Evolutionary conservation across 257 asterid species (phyloP).

Genomic region (Fraxinus americana): DNA sequence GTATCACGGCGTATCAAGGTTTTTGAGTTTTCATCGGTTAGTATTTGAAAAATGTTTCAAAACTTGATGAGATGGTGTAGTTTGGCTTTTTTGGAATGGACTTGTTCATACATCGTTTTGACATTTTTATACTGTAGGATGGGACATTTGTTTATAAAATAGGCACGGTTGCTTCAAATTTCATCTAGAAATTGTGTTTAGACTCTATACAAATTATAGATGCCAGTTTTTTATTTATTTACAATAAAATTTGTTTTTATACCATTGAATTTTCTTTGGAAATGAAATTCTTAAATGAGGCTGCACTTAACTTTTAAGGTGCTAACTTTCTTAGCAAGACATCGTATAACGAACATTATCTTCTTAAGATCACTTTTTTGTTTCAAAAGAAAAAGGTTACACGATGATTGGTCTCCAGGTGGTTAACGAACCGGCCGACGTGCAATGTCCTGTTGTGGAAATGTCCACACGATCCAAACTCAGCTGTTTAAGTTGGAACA

Average conservation of each 20-base stretch:
- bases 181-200: background rate
- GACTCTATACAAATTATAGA: background rate
- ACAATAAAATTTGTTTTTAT: background rate
- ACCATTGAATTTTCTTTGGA: background rate
- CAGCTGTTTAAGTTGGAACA: constrained; percentile 93
- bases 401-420: constrained; percentile 54
- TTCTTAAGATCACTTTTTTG: background rate
- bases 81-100: background rate
- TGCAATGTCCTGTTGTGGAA: constrained; percentile 79
- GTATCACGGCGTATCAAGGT: constrained; percentile 73
- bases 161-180: constrained; percentile 5
- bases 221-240: background rate
- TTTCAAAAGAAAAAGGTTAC: constrained; percentile 6
- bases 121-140: background rate
- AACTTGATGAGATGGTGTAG: constrained; percentile 3
- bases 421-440: constrained; percentile 68
- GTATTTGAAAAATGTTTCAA: constrained; percentile 26
- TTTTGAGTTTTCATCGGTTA: constrained; percentile 68
- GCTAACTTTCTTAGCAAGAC: background rate
- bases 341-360: background rate
- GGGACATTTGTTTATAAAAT: background rate
- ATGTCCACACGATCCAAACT: constrained; percentile 85
- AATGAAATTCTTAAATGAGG: constrained; percentile 10
- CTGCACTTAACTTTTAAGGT: background rate
- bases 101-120: background rate